A percentile compares a stretch with the other conserved stretches of the same genome.
Evolutionary conservation across 768 basidiomycete genomes (phyloP).

Genomic region (Boletus rubroflammeus): DNA sequence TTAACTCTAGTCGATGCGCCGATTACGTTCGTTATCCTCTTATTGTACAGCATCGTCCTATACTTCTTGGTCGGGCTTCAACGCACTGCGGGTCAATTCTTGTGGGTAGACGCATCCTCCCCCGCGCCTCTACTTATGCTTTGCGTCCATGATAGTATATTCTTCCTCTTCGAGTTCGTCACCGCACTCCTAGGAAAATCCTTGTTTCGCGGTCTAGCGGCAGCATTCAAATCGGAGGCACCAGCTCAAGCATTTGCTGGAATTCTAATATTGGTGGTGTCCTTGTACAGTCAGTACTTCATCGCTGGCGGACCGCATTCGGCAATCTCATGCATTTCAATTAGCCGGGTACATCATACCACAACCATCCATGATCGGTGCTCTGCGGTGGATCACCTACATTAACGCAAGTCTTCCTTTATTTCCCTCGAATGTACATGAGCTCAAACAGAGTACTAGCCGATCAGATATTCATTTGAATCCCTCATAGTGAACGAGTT

Average conservation of each 20-base stretch:
- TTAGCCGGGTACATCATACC: slow-evolving; percentile 56
- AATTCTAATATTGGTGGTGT: slow-evolving; percentile 47
- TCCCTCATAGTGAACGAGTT: slow-evolving; percentile 80
- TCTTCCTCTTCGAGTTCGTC: slow-evolving; percentile 53
- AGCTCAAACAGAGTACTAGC: slow-evolving; percentile 27
- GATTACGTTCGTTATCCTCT: slow-evolving; percentile 35
- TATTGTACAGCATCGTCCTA: slow-evolving; percentile 39
- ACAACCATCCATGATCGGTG: slow-evolving; percentile 60
- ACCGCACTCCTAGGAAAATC: slow-evolving; percentile 67
- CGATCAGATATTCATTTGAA: slow-evolving; percentile 65
- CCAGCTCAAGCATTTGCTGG: slow-evolving; percentile 62
- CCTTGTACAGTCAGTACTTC: slow-evolving; percentile 40
- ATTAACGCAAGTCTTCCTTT: slow-evolving; percentile 44
- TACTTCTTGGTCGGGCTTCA: slow-evolving; percentile 66
- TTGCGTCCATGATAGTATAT: slow-evolving; percentile 38
- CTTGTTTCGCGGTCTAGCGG: slow-evolving; percentile 68
- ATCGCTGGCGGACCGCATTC: no score
- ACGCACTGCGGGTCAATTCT: slow-evolving; percentile 54
- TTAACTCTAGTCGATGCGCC: slow-evolving; percentile 47
- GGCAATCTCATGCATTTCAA: background rate
- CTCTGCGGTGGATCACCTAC: slow-evolving; percentile 63
- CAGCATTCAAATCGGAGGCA: slow-evolving; percentile 54
- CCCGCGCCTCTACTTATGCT: slow-evolving; percentile 7
- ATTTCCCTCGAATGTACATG: slow-evolving; percentile 30
- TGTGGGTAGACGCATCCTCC: slow-evolving; percentile 42